phyloP scores from a whole-genome alignment of 306 rosid genomes.

The Crotalaria pallida region DNA sequence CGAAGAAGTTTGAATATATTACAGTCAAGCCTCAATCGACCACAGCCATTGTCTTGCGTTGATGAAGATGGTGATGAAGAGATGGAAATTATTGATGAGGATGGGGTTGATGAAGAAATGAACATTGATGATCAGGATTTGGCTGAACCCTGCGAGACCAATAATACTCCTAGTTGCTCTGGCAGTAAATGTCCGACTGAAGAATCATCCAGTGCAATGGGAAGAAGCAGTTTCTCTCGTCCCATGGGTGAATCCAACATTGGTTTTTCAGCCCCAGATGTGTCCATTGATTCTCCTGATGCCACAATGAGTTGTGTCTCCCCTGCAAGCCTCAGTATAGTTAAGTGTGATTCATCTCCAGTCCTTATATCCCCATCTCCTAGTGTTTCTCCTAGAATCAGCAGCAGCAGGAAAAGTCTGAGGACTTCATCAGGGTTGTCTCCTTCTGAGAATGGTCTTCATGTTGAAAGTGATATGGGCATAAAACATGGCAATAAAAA shows the following conservation, averaged over 20 bases:
- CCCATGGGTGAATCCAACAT: conserved; percentile 33
- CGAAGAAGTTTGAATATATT: conserved; percentile 74
- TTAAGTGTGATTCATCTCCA: conserved; percentile 47
- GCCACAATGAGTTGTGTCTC: conserved; percentile 43
- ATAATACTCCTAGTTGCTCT: conserved; percentile 30
- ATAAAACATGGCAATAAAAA: conserved; percentile 23
- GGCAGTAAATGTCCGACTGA: conserved; percentile 30
- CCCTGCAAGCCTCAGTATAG: conserved; percentile 50
- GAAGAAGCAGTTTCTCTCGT: conserved; percentile 19
- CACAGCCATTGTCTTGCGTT: conserved; percentile 36
- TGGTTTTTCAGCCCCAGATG: conserved; percentile 37
- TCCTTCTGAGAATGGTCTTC: conserved; percentile 64
- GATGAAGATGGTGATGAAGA: conserved; percentile 94
- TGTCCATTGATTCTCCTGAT: conserved; percentile 32
- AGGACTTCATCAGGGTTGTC: conserved; percentile 65
- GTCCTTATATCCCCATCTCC: conserved; percentile 75
- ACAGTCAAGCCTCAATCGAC: conserved; percentile 62
- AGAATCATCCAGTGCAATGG: conserved; percentile 37
- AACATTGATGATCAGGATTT: conserved; percentile 28
- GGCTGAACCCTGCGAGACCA: conserved; percentile 19
- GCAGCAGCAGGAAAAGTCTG: conserved; percentile 84
- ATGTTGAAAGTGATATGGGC: conserved; percentile 33
- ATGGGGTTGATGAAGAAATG: conserved; percentile 45
- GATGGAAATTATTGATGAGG: conserved; percentile 97
- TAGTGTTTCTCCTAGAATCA: conserved; percentile 81